Evolutionary conservation across 805 yeast species (phyloP).

Genomic region (Maudiozyma pseudohumilis): DNA sequence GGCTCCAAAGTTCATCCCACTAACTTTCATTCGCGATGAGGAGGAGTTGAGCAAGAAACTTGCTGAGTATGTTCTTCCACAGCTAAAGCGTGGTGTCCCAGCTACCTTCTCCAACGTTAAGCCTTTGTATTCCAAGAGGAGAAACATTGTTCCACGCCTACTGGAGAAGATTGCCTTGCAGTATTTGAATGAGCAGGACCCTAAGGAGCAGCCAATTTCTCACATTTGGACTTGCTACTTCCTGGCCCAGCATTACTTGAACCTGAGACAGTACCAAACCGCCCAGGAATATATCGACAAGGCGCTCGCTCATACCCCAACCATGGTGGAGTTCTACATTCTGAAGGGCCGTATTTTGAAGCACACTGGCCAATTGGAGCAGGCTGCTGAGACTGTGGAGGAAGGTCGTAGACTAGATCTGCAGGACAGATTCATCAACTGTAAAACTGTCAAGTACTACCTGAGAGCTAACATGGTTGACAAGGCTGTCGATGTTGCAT

Average conservation of each 20-base stretch:
- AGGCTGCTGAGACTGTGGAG: conserved; percentile 59
- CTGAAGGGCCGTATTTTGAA: conserved; percentile 73
- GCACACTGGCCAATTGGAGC: conserved; percentile 49
- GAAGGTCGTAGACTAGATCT: conserved; percentile 67
- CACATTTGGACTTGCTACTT: conserved; percentile 62
- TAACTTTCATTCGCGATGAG: conserved; percentile 55
- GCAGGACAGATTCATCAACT: conserved; percentile 86
- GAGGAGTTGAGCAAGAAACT: conserved; percentile 36
- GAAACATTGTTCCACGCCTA: conserved; percentile 27
- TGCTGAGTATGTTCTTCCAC: conserved; percentile 44
- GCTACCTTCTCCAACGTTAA: conserved; percentile 81
- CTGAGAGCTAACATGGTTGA: conserved; percentile 66
- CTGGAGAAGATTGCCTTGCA: conserved; percentile 47
- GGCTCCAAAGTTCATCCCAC: conserved; percentile 68
- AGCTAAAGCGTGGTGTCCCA: conserved; percentile 76
- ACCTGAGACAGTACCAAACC: conserved; percentile 38
- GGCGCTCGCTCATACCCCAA: conserved; percentile 69
- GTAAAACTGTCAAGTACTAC: conserved; percentile 76
- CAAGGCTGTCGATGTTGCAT: conserved; percentile 62
- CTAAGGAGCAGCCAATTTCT: conserved; percentile 28
- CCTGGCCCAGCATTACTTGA: conserved; percentile 68
- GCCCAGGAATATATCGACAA: conserved; percentile 51
- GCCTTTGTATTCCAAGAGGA: conserved; percentile 53
- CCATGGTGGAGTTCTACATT: conserved; percentile 72
- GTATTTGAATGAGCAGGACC: conserved; percentile 31